Base-by-base conservation (phyloP, 371 early-diverging fungal genomes). In the Apophysomyces variabilis region DNA sequence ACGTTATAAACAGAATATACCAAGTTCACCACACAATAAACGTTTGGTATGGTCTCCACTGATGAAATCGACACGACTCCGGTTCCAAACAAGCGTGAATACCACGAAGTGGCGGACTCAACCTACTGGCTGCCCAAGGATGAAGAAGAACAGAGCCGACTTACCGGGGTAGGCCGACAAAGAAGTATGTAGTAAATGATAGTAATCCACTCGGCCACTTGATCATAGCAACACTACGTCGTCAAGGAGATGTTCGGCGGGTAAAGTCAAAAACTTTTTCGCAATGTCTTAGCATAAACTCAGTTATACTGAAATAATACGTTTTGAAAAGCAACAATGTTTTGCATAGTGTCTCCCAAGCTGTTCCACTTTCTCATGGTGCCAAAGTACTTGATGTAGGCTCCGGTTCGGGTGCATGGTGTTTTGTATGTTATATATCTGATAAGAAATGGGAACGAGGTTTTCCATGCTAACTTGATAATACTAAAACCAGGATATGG, bases 401-500 rank as follows among this genome's bases (percentile, higher is more conserved):
- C 7, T 74, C 71, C 61, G 74, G 74, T 11, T 54, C 74, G 14
- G 74, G 74, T 12, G 64, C 62, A 35, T 74, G 74, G 74, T 26
- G 68, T 13, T 60, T 71, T 67, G 74, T 73, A 32, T 56, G 41
- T 12, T 13, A 35, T 3, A 58, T 13, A 60, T 7, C 32, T 26
- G 32, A 26, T 26, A 26, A 9, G 13, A 56, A 21, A 26, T 18
- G 11, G 3, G 14, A 14, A 47, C 18, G 3, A 18, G 1, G 5
- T 50, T 16, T 21, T 36, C 57, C 32, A 26, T 26, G 32, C 32
- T 26, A 26, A 26, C 32, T 16, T 43, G 38, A 1, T n/a, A 14
- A 16, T 46, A 35, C 8, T 36, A 38, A 61, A 50, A 63, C 18
- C 61, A 73, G 62, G 85, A 85, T 57, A 83, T 83, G 79, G 77